Base-by-base conservation (phyloP, 352 stramenopile species). In the Globisporangium paroecandrum region DNA sequence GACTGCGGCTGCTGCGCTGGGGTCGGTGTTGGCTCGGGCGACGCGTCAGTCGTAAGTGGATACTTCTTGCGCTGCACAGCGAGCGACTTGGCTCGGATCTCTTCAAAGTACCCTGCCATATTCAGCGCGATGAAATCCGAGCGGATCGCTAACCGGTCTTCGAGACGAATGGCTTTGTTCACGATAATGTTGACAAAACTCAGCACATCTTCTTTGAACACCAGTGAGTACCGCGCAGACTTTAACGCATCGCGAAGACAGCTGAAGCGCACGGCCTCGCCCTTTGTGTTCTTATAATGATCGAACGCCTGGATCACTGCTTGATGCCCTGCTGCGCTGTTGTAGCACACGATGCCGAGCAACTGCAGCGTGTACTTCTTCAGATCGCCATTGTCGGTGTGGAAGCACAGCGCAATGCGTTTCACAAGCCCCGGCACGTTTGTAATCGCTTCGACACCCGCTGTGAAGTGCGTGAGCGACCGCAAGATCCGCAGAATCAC, bases 101-200 rank as follows among this genome's bases (percentile, higher is more conserved):
- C 85, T 76, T 95, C 87, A 78, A 95, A 95, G 69, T 95, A 95
- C 20, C 80, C 83, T 10, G 81, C 82, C 82, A 95, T 95, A 38
- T 92, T 89, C 22, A 95, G 77, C 54, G 85, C 82, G 62, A 95
- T 91, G 66, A 95, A 95, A 62, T 95, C 87, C 34, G 81, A 82
- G 15, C 87, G 87, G 62, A 95, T 95, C 43, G 83, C 87, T 55
- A 95, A 63, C 51, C 87, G 87, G 62, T 92, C 83, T 76, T 95
- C 87, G 9, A 95, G 68, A 13, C 85, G 81, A 32, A 95, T 92
- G 3, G 85, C 87, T 73, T 95, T 95, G 76, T 95, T 95, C 29
- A 95, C 87, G 65, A 95, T 93, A 69, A 95, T 93, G 77, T 95
- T 95, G 56, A 95, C 85, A 74, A 95, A 95, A 65, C 85, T 93